These are phyloP conservation scores for Neurospora intermedia DNA, from an alignment of 495 filamentous ascomycete species.

Conservation along the genomic window DNA sequence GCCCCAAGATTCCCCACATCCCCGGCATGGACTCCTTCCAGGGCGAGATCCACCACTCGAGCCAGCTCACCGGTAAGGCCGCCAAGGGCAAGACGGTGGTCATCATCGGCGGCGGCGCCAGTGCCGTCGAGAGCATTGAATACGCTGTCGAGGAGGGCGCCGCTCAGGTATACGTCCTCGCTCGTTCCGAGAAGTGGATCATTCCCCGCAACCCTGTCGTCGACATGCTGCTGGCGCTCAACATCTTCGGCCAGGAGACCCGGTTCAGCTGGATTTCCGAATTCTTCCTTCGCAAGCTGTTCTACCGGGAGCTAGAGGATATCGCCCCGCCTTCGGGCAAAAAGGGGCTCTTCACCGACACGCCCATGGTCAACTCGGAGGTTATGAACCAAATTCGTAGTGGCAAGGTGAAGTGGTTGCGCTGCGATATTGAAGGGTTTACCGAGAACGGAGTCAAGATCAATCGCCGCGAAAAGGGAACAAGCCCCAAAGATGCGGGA, in stretches of 20 bases:
- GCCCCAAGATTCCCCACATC: conserved; percentile 59
- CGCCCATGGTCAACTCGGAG: conserved; percentile 78
- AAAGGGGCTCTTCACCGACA: conserved; percentile 67
- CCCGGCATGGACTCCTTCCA: conserved; percentile 55
- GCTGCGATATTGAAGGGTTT: conserved; percentile 64
- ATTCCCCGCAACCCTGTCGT: conserved; percentile 70
- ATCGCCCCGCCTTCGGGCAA: conserved; percentile 47
- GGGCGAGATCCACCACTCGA: conserved; percentile 63
- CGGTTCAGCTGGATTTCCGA: conserved; percentile 69
- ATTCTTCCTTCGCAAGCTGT: conserved; percentile 60
- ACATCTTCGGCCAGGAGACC: conserved; percentile 72
- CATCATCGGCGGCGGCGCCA: conserved; percentile 70
- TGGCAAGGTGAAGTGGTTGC: conserved; percentile 67
- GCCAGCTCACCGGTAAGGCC: conserved; percentile 51
- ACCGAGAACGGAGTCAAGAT: conserved; percentile 54
- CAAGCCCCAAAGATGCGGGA: conserved; percentile 64
- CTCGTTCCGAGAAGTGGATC: conserved; percentile 79
- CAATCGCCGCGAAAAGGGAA: conserved; percentile 59
- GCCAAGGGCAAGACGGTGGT: conserved; percentile 63
- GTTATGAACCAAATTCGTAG: conserved; percentile 68
- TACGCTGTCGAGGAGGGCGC: conserved; percentile 61
- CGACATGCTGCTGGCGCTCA: conserved; percentile 62
- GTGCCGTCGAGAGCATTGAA: conserved; percentile 74
- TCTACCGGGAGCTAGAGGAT: conserved; percentile 76
- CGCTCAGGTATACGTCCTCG: conserved; percentile 57